Base-by-base conservation (phyloP, 2,329 filamentous ascomycete species). In the Hypoxylon sp. region DNA sequence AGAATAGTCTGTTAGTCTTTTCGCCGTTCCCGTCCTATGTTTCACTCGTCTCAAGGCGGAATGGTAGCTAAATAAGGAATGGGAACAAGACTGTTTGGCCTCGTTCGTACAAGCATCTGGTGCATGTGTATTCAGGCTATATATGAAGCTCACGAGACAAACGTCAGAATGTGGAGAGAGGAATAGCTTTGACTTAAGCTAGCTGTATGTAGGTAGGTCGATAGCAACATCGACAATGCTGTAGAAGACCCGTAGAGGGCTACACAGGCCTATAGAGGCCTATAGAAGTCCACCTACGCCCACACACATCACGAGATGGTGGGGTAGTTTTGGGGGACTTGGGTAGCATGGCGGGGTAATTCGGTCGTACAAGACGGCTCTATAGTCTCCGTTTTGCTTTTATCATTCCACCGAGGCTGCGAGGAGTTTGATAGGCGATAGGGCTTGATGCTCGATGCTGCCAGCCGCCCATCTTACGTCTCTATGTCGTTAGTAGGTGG, bases 81-180 rank as follows among this genome's bases (percentile, higher is more conserved):
- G 41, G 18, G 27, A 26, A 54, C 42, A 37, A 31, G 48, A 48
- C 41, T 40, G 15, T 21, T 42, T 15, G 38, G 38, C 48, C 18
- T 54, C 23, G 49, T 18, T 47, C 13, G 20, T 40, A 31, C 47
- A 27, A 58, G 26, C 53, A 48, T 57, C 7, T 47, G 55, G 52
- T n/a, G n/a, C n/a, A n/a, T n/a, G n/a, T n/a, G n/a, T 37, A 66
- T 66, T 66, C 61, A 66, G 63, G 61, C 63, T 66, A 66, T 66
- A 60, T 62, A 51, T 31, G 58, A 49, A 48, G 53, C 48, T 45
- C 54, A 57, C 56, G 60, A 60, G 60, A 57, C 47, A 49, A 37
- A 27, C 56, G 59, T 55, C 47, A 49, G 17, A 40, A 50, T 61
- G 51, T 53, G 52, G 51, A 43, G 52, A 60, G 52, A 51, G 29